A percentile compares a stretch with the other conserved stretches of the same genome.
Conservation (phyloP, 495 filamentous ascomycete species). For the Hypoxylon intermedium region DNA sequence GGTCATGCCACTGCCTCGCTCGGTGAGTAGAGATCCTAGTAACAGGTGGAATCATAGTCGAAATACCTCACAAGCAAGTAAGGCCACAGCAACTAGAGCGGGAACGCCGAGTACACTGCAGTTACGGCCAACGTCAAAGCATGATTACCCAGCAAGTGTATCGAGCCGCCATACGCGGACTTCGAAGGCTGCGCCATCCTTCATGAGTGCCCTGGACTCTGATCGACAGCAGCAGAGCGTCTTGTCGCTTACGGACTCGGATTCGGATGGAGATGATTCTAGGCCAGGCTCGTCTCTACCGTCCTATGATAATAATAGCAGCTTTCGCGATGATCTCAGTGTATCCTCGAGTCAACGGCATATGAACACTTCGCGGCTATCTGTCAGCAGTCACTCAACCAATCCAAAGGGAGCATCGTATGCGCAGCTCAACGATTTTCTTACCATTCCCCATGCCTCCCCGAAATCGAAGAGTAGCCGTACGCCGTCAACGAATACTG, state of each 20-base stretch:
- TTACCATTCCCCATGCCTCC: constrained; percentile 34
- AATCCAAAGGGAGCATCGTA: constrained; percentile 33
- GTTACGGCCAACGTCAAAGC: constrained; percentile 34
- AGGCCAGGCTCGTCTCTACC: constrained; percentile 30
- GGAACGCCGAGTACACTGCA: constrained; percentile 38
- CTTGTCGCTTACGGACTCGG: constrained; percentile 57
- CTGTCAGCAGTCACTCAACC: constrained; percentile 31
- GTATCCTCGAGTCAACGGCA: constrained; percentile 28
- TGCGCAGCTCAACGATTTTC: constrained; percentile 43
- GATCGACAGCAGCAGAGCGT: constrained; percentile 57
- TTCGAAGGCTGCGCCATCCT: constrained; percentile 56
- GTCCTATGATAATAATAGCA: constrained; percentile 33
- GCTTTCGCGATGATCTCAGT: constrained; percentile 30
- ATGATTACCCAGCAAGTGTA: constrained; percentile 52
- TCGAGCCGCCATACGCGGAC: constrained; percentile 60
- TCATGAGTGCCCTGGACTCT: constrained; percentile 51
- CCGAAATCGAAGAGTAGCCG: constrained; percentile 26
- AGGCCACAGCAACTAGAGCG: constrained; percentile 29
- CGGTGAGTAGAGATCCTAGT: constrained; percentile 15
- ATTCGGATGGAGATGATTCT: constrained; percentile 54
- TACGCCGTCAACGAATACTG: constrained; percentile 28
- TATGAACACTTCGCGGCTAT: constrained; percentile 21
- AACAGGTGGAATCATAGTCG: constrained; percentile 37
- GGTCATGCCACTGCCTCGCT: constrained; percentile 27
- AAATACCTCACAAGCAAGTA: constrained; percentile 39